Conservation (phyloP, 805 yeast genomes). For the Yamadazyma endophytica region DNA sequence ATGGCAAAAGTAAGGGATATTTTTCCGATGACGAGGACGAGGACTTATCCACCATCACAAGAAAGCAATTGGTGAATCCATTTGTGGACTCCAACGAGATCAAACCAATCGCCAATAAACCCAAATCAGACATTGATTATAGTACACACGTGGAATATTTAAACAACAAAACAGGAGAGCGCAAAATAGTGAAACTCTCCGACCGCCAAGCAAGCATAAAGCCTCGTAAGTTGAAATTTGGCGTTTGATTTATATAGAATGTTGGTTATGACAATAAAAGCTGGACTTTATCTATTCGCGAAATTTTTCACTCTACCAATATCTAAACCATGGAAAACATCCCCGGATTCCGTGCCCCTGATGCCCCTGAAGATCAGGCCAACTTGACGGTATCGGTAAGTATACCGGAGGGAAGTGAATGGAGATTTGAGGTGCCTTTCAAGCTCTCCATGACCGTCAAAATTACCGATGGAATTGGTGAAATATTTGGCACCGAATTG, state of each 20-base stretch:
- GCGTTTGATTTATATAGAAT: no score
- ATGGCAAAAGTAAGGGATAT: constrained; percentile 27
- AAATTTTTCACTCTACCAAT: neutral
- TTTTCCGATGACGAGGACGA: constrained; percentile 30
- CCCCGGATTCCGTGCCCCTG: constrained; percentile 10
- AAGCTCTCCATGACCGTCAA: constrained; percentile 48
- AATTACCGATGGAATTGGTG: constrained; percentile 69
- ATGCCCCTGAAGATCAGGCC: constrained; percentile 4
- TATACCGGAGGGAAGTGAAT: constrained; percentile 50
- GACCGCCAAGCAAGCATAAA: constrained; percentile 29
- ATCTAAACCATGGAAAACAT: constrained; percentile 8
- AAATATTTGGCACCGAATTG: constrained; percentile 89
- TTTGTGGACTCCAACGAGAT: constrained; percentile 10
- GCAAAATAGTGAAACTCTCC: constrained; percentile 26
- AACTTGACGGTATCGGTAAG: constrained; percentile 15
- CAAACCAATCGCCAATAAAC: neutral
- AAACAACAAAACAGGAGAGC: constrained; percentile 36
- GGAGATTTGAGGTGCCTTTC: constrained; percentile 70
- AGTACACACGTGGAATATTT: constrained; percentile 24
- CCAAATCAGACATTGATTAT: constrained; percentile 11
- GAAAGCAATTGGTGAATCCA: constrained; percentile 17
- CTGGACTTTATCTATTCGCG: constrained; percentile 3
- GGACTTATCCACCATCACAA: constrained; percentile 1
- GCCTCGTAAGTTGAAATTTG: constrained; percentile 33
- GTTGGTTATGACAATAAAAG: neutral